Conservation (phyloP, 495 filamentous ascomycete species). For the Hypoxylon fuscum region DNA sequence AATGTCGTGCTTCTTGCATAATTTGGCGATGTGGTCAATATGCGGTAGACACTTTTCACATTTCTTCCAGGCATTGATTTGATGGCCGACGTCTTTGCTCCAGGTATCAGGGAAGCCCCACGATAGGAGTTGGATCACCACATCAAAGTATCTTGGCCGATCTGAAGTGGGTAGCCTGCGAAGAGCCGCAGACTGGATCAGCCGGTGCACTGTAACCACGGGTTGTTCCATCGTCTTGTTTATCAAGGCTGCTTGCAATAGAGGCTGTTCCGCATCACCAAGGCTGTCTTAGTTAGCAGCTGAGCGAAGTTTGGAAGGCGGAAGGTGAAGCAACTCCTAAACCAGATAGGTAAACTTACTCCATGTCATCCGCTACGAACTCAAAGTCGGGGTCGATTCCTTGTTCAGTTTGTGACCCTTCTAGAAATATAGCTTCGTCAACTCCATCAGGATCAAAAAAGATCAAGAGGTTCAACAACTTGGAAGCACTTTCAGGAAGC, state of each 20-base stretch:
- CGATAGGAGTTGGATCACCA: constrained; percentile 26
- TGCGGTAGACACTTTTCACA: constrained; percentile 37
- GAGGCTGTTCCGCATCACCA: constrained; percentile 31
- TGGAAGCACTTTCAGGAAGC: constrained; percentile 20
- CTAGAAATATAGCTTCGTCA: constrained; percentile 35
- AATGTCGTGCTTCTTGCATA: constrained; percentile 16
- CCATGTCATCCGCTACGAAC: constrained; percentile 8
- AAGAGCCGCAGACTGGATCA: constrained; percentile 7
- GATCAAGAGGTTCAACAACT: constrained; percentile 31
- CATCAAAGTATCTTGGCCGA: constrained; percentile 20
- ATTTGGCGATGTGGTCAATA: constrained; percentile 28
- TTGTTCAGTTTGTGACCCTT: constrained; percentile 6
- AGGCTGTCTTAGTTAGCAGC: constrained; percentile 20
- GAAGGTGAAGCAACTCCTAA: background rate
- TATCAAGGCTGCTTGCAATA: constrained; percentile 26
- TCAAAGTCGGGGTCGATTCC: constrained; percentile 6
- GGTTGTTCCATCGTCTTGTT: constrained; percentile 26
- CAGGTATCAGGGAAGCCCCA: constrained; percentile 39
- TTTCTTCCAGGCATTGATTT: constrained; percentile 34
- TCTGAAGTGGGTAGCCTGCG: background rate
- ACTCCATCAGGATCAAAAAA: constrained; percentile 45
- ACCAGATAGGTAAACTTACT: constrained; percentile 10
- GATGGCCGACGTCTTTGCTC: constrained; percentile 28
- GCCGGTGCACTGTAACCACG: constrained; percentile 1
- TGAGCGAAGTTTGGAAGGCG: too few species aligned